Evolutionary conservation across 164 flowering plant species (phyloP).

Genomic region (Houttuynia cordata): DNA sequence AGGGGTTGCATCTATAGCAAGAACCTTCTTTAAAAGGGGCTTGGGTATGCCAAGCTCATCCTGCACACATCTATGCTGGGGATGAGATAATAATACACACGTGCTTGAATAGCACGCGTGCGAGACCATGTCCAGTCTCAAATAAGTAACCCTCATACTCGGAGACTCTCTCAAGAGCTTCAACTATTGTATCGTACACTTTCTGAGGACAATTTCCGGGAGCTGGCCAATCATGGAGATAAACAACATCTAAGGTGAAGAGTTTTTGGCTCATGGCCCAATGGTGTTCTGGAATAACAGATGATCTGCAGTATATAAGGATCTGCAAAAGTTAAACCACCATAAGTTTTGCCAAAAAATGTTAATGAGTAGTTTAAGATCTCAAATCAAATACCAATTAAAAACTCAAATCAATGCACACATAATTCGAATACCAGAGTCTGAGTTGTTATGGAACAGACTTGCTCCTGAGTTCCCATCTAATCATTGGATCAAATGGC

Average conservation of each 20-base stretch:
- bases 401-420: too few species aligned
- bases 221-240: constrained; percentile 86
- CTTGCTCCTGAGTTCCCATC: too few species aligned
- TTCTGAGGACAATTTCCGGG: constrained; percentile 87
- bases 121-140: constrained; percentile 74
- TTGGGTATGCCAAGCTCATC: constrained; percentile 75
- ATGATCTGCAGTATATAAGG: constrained; percentile 86
- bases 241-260: constrained; percentile 83
- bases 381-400: too few species aligned
- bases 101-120: constrained; percentile 53
- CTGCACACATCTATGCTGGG: constrained; percentile 82
- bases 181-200: constrained; percentile 88
- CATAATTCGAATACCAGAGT: too few species aligned
- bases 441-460: too few species aligned
- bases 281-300: constrained; percentile 48
- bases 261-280: constrained; percentile 61
- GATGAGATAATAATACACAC: constrained; percentile 74
- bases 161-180: constrained; percentile 70
- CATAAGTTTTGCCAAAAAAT: background rate
- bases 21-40: constrained; percentile 55
- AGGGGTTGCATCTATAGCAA: constrained; percentile 31
- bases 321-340: constrained; percentile 29
- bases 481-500: too few species aligned
- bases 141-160: constrained; percentile 81
- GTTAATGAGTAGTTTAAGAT: too few species aligned